Evolutionary conservation across 345 rosid genomes (phyloP).

Genomic region (Linum tenue): DNA sequence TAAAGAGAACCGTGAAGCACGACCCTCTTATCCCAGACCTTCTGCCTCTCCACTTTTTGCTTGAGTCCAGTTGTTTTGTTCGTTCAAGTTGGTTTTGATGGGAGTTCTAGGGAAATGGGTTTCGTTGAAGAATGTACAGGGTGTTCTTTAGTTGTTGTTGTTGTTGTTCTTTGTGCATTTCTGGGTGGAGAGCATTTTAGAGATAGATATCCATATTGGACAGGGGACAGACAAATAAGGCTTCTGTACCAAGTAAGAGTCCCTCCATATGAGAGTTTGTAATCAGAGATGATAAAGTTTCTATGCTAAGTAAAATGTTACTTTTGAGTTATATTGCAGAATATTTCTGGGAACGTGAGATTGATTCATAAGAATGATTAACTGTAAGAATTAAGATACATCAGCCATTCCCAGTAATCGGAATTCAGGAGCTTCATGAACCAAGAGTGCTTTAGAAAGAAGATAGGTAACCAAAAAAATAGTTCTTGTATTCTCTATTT

Average conservation of each 20-base stretch:
- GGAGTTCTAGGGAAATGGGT: background rate
- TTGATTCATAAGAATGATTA: too few species aligned
- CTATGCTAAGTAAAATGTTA: background rate
- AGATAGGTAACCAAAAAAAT: too few species aligned
- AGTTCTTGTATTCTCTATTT: too few species aligned
- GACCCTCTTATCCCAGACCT: constrained; percentile 46
- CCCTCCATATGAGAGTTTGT: background rate
- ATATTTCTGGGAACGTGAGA: too few species aligned
- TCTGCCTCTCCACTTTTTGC: constrained; percentile 25
- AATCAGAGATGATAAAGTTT: background rate
- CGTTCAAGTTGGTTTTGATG: background rate
- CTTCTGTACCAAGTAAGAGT: background rate
- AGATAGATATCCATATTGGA: background rate
- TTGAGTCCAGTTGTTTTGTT: background rate
- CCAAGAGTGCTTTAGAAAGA: too few species aligned
- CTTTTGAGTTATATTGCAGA: background rate
- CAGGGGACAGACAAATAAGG: too few species aligned
- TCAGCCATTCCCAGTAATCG: too few species aligned
- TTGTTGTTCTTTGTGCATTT: background rate
- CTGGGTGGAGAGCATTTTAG: background rate
- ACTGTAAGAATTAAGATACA: too few species aligned
- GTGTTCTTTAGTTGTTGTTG: background rate
- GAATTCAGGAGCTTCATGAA: too few species aligned
- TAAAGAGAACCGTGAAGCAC: constrained; percentile 16
- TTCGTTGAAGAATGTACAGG: background rate